These are phyloP conservation scores for Diaporthe sp. DNA, from an alignment of 2,329 filamentous ascomycete genomes.

Conservation along the genomic window DNA sequence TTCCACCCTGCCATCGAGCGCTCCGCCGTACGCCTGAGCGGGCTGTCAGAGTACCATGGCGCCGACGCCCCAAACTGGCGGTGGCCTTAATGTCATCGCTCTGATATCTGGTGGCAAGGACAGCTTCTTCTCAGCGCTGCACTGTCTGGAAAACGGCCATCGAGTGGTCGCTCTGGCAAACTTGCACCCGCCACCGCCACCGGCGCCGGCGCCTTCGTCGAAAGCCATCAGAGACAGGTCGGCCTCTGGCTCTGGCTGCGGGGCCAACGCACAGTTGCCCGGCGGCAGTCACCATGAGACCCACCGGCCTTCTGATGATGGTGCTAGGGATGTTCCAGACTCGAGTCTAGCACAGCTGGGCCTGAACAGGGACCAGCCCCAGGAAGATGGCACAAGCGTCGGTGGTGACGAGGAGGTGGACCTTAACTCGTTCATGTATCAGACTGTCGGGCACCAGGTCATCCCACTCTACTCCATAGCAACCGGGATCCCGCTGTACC, in stretches of 20 bases:
- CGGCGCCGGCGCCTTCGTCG: background rate
- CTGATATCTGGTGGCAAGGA: slow-evolving; percentile 97
- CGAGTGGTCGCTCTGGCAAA: slow-evolving; percentile 89
- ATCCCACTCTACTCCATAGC: slow-evolving; percentile 86
- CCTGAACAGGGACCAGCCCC: background rate
- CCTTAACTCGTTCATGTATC: slow-evolving; percentile 99
- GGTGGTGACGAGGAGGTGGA: slow-evolving; percentile 63
- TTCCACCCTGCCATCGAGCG: background rate
- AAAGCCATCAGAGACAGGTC: background rate
- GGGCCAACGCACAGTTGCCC: background rate
- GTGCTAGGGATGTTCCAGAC: background rate
- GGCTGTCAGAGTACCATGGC: background rate
- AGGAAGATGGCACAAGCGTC: background rate
- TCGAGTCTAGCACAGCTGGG: background rate
- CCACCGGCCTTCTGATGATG: background rate
- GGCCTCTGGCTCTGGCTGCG: background rate
- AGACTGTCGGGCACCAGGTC: slow-evolving; percentile 91
- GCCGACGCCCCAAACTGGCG: slow-evolving; percentile 32
- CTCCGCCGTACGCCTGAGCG: background rate
- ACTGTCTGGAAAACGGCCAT: slow-evolving; percentile 89
- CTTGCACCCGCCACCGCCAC: slow-evolving; percentile 69
- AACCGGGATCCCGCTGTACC: slow-evolving; percentile 85
- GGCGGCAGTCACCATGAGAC: background rate
- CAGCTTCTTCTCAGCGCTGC: slow-evolving; percentile 91
- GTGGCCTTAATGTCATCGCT: slow-evolving; percentile 81